A percentile compares a stretch with the other conserved stretches of the same genome.
Conservation (phyloP, 2,329 filamentous ascomycete genomes). For the Claviceps africana region DNA sequence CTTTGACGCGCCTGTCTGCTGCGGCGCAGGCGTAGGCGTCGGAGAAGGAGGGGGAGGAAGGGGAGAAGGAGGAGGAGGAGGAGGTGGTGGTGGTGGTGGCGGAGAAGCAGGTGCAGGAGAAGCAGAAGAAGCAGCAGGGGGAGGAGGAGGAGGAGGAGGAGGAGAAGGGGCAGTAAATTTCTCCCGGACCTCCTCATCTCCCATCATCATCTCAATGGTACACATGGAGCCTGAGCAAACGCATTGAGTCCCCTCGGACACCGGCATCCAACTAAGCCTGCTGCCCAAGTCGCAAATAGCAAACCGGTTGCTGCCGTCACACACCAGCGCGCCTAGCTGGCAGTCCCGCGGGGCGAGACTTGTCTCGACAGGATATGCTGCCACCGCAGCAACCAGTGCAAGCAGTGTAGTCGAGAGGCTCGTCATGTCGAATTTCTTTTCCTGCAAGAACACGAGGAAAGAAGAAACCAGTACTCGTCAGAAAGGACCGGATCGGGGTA, state of each 20-base stretch:
- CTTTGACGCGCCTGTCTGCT: background rate
- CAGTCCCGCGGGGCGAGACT: background rate
- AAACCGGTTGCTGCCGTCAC: constrained; percentile 1
- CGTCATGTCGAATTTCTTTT: too few species aligned
- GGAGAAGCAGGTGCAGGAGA: too few species aligned
- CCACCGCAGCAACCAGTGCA: background rate
- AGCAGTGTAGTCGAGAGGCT: background rate
- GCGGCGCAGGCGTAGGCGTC: background rate
- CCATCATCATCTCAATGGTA: background rate
- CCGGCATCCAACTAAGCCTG: background rate
- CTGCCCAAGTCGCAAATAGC: background rate
- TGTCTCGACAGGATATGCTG: background rate
- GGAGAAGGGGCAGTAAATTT: too few species aligned
- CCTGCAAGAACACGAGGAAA: too few species aligned
- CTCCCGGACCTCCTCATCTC: background rate
- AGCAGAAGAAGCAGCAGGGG: background rate
- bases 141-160: too few species aligned
- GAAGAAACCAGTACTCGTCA: too few species aligned
- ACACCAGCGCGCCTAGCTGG: constrained; percentile 1
- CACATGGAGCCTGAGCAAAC: background rate
- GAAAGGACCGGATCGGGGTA: too few species aligned
- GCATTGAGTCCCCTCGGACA: constrained; percentile 1
- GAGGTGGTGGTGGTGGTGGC: too few species aligned
- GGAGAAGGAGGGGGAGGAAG: background rate
- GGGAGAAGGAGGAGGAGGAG: background rate